Base-by-base conservation (phyloP, 805 yeast species). In the Saturnispora saitoi region DNA sequence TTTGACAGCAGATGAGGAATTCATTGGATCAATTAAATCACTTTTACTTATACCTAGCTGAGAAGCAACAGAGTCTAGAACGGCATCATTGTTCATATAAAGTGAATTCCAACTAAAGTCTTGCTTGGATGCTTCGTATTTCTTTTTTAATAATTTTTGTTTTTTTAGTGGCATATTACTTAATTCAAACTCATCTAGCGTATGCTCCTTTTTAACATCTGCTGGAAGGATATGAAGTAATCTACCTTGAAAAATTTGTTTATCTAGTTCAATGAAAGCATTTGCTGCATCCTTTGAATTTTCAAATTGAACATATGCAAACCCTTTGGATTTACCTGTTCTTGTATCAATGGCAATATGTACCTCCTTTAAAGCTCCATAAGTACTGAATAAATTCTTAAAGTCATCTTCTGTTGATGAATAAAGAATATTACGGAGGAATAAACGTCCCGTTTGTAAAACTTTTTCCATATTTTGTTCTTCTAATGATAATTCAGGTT, bases 91-190 rank as follows among this genome's bases (percentile, higher is more conserved):
- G 61, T 85, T 91, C 83, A 93, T 79, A 61, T 80, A 93, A 32
- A 93, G 73, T 0, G 98, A 87, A 61, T 90, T 93, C 99, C 99
- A 93, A 58, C 90, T 81, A 66, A 93, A 93, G 58, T 88, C 91
- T 44, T 81, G 77, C 63, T 83, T 86, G 1, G 93, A 68, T 1
- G 99, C 98, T 59, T 81, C 85, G 30, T 81, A 83, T 61, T 87
- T 88, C 57, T 83, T 80, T 64, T 83, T 86, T 59, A 93, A 69
- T 59, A 88, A 95, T 50, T 79, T 75, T 67, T 90, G 98, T 58
- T 90, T 90, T 66, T 93, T 93, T 56, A 93, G 70, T 4, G 99
- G 98, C 66, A 93, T 70, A 63, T 91, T 89, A 56, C 87, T 83
- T 51, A 93, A 66, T 53, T 89, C 98, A 65, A 86, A 88, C 62